Percentiles rank a stretch among this genome's conserved stretches.
phyloP scores from a whole-genome alignment of 257 asterid genomes.

The Lycium barbarum region DNA sequence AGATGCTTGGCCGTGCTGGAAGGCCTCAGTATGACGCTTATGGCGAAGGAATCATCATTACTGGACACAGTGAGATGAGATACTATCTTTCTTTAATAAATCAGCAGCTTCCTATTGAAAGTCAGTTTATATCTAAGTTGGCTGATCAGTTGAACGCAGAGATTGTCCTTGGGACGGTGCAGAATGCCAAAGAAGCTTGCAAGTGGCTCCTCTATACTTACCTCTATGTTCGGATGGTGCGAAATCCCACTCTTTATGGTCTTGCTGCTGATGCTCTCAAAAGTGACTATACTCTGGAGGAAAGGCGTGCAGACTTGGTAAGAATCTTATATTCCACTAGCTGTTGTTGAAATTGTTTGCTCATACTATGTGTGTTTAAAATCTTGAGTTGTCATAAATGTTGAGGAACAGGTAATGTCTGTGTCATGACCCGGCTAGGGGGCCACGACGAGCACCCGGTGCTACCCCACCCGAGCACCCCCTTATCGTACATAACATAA shows the following conservation, averaged over 20 bases:
- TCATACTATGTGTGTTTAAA: background rate
- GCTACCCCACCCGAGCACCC: too few relatives aligned
- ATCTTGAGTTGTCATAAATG: background rate
- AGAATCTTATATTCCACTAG: slow-evolving; percentile 23
- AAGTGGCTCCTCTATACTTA: slow-evolving; percentile 56
- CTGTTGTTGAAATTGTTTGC: background rate
- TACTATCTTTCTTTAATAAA: slow-evolving; percentile 53
- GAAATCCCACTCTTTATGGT: slow-evolving; percentile 53
- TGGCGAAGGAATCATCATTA: slow-evolving; percentile 55
- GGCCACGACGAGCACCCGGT: too few relatives aligned
- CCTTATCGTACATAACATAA: too few relatives aligned
- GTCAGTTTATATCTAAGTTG: slow-evolving; percentile 50
- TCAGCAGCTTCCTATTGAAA: slow-evolving; percentile 56
- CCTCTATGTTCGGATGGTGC: slow-evolving; percentile 51
- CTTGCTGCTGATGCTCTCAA: slow-evolving; percentile 44
- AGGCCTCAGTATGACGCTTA: slow-evolving; percentile 54
- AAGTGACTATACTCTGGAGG: slow-evolving; percentile 37
- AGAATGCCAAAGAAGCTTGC: slow-evolving; percentile 53
- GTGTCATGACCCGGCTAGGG: too few relatives aligned
- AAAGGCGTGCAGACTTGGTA: slow-evolving; percentile 50
- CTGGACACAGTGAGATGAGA: slow-evolving; percentile 48
- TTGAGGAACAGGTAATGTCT: background rate
- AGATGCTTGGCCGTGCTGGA: slow-evolving; percentile 62
- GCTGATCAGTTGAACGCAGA: slow-evolving; percentile 60
- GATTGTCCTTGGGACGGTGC: slow-evolving; percentile 55